Base-by-base conservation (phyloP, 2,329 filamentous ascomycete species). In the Sodiomyces alkalinus region DNA sequence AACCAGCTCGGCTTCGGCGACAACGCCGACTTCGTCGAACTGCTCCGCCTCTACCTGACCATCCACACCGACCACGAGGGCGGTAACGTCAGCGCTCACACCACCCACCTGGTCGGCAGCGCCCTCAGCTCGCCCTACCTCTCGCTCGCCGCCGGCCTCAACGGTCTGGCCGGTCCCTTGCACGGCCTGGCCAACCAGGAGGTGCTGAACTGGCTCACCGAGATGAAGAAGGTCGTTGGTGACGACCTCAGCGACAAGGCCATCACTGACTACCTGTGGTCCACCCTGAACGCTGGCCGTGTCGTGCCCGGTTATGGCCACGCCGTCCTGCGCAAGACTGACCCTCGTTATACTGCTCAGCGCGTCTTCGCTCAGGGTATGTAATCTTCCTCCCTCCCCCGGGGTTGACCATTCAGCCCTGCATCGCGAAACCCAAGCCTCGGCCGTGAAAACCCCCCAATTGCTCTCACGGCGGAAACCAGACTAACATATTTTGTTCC, bases 31-130 rank as follows among this genome's bases (percentile, higher is more conserved):
- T 98, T 98, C 48, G 66, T 98, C 55, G 90, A 98, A 76, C 70
- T 98, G 47, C 82, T 98, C 77, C 83, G 90, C 60, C 74, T 98
- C 43, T 98, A 98, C 75, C 74, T 98, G 51, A 96, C 90, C 64
- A 98, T 98, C 62, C 90, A 98, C 80, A 87, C 90, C 38, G 90
- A 98, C 62, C 90, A 98, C 72, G 90, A 98, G 73, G 90, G 90
- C 67, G 90, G 90, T 46, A 98, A 98, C 62, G 90, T 98, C 63
- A 83, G 74, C 56, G 90, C 90, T 43, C 90, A 98, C 74, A 93
- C 90, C 56, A 96, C 90, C 43, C 90, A 98, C 70, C 69, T 98
- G 56, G 90, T 98, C 48, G 90, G 90, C 58, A 83, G 75, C 52
- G 87, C 90, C 47, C 78, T 98, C 51, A 92, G 81, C 74, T 98